These are phyloP conservation scores for Cutaneotrichosporon sp. DNA, from an alignment of 1,284 basidiomycete species.

Conservation along the genomic window DNA sequence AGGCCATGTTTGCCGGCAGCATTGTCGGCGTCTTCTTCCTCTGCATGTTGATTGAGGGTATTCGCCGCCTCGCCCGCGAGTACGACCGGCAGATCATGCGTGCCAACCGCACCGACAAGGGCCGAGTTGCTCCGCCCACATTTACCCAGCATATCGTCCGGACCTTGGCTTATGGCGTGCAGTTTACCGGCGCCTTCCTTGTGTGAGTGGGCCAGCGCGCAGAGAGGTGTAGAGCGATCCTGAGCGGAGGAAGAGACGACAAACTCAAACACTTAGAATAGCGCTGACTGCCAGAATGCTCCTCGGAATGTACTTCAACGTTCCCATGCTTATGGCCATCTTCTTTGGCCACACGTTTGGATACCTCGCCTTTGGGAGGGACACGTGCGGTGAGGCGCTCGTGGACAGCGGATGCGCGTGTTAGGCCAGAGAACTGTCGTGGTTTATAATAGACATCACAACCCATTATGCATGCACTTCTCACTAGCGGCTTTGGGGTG, in stretches of 20 bases:
- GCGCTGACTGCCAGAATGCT: slow-evolving; percentile 16
- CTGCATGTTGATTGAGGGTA: slow-evolving; percentile 49
- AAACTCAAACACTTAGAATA: not conserved
- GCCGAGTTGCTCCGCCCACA: slow-evolving; percentile 13
- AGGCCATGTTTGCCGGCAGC: slow-evolving; percentile 50
- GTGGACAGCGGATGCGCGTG: slow-evolving; percentile 20
- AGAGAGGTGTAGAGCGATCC: no score
- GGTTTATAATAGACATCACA: not conserved
- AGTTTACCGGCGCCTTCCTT: slow-evolving; percentile 52
- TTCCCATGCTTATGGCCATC: slow-evolving; percentile 49
- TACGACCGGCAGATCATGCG: slow-evolving; percentile 49
- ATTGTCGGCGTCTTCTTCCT: slow-evolving; percentile 54
- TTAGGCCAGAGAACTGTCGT: not conserved
- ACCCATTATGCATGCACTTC: not conserved
- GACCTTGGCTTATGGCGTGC: slow-evolving; percentile 44
- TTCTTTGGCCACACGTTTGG: slow-evolving; percentile 49
- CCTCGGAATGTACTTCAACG: slow-evolving; percentile 55
- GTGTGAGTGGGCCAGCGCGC: slow-evolving; percentile 30
- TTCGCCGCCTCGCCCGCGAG: slow-evolving; percentile 50
- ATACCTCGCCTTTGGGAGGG: slow-evolving; percentile 43
- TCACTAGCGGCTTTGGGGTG: not conserved
- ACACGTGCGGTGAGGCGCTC: slow-evolving; percentile 28
- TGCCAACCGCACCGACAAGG: not conserved
- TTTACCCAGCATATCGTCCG: slow-evolving; percentile 50
- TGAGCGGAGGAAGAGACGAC: no score